Conservation (phyloP, 2,329 filamentous ascomycete genomes). For the Aureobasidium sp. region DNA sequence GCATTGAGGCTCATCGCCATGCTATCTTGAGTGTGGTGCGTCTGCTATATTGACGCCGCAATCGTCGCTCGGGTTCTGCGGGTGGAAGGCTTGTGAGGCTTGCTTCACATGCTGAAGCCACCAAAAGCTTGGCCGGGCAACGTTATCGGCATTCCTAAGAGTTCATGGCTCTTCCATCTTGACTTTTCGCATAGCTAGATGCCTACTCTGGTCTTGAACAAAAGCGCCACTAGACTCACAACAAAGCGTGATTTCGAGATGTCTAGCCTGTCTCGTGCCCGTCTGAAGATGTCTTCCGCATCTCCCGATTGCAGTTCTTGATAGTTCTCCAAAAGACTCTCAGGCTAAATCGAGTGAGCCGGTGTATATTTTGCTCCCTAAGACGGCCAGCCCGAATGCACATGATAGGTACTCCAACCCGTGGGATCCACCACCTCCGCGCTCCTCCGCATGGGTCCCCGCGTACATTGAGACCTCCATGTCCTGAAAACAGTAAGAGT, state of each 20-base stretch:
- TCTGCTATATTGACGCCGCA: background rate
- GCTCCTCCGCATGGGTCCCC: slow-evolving; percentile 2
- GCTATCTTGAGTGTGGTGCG: background rate
- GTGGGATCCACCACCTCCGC: background rate
- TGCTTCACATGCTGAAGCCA: background rate
- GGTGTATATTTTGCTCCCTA: background rate
- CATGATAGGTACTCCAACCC: background rate
- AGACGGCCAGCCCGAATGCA: background rate
- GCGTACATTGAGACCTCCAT: background rate
- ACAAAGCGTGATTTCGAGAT: background rate
- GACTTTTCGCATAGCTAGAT: background rate
- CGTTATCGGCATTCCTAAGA: background rate
- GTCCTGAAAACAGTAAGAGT: background rate
- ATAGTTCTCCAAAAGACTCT: background rate
- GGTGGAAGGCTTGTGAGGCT: background rate
- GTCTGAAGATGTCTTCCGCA: background rate
- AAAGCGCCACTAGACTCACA: too few species aligned
- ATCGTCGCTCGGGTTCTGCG: background rate
- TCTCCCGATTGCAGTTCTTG: background rate
- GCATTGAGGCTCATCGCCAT: background rate
- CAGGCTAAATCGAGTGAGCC: slow-evolving; percentile 8
- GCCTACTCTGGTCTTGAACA: background rate
- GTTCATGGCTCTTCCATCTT: background rate
- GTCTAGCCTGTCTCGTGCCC: background rate
- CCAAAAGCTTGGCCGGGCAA: background rate